These are phyloP conservation scores for Diddensiella santjacobensis DNA, from an alignment of 805 yeast genomes.

Conservation along the genomic window DNA sequence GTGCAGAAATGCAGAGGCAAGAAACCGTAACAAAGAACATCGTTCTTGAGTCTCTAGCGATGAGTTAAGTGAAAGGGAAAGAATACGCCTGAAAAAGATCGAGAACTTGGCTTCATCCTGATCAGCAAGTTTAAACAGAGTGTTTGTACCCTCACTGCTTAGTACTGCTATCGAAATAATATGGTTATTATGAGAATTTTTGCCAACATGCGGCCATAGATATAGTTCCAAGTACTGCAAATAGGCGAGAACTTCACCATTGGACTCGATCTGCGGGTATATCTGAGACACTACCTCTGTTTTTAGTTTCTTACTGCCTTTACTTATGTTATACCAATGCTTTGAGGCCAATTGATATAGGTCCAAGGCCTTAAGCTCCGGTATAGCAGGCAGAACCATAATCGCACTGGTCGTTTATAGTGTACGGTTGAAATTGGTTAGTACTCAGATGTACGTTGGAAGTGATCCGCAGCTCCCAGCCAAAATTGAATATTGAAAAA, in stretches of 20 bases:
- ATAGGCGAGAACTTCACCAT: conserved; percentile 13
- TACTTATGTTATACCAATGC: conserved; percentile 6
- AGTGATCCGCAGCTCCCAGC: background rate
- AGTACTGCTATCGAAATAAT: conserved; percentile 36
- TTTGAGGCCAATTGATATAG: background rate
- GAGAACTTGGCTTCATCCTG: conserved; percentile 29
- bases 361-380: background rate
- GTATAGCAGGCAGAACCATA: background rate
- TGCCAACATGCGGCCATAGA: conserved; percentile 42
- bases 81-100: conserved; percentile 31
- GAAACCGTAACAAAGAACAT: conserved; percentile 25
- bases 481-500: background rate
- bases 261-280: background rate
- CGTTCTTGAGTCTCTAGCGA: conserved; percentile 10
- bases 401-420: background rate
- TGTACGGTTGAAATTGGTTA: background rate
- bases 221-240: conserved; percentile 25
- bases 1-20: conserved; percentile 25
- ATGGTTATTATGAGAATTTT: conserved; percentile 41
- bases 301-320: conserved; percentile 1
- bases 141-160: conserved; percentile 15
- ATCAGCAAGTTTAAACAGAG: conserved; percentile 15
- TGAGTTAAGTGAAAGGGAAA: conserved; percentile 22
- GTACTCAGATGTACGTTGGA: conserved; percentile 3
- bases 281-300: conserved; percentile 2